Conservation (phyloP, 306 rosid species). For the Oemleria cerasiformis region DNA sequence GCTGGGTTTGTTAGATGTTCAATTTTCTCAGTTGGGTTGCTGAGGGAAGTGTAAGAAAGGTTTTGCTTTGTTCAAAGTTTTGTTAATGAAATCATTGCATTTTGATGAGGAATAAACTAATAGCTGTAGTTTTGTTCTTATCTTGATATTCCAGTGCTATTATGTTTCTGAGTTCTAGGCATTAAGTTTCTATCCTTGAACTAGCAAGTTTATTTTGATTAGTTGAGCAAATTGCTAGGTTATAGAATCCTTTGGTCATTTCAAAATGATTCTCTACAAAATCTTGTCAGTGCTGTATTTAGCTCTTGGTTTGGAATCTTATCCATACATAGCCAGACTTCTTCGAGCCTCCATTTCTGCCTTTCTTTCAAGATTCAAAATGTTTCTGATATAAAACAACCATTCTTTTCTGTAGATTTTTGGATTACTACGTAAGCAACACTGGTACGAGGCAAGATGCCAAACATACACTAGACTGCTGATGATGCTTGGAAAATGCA, state of each 20-base stretch:
- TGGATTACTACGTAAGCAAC: conserved; percentile 75
- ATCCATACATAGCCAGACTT: not conserved
- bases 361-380: not conserved
- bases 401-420: conserved; percentile 51
- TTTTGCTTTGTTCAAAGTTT: not conserved
- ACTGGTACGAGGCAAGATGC: conserved; percentile 83
- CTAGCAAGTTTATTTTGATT: not conserved
- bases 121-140: not conserved
- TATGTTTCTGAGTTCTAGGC: not conserved
- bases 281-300: not conserved
- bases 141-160: not conserved
- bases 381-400: conserved; percentile 11
- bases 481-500: conserved; percentile 88
- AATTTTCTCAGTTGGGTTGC: not conserved
- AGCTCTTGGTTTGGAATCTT: not conserved
- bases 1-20: not conserved
- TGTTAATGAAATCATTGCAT: not conserved
- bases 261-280: not conserved
- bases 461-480: conserved; percentile 71
- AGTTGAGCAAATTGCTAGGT: not conserved
- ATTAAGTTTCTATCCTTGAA: not conserved
- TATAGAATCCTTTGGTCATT: not conserved
- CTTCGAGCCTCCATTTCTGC: conserved; percentile 1
- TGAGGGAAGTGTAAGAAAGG: not conserved
- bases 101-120: not conserved